Evolutionary conservation across 1,284 basidiomycete species (phyloP).

Genomic region (Volvariella volvacea): DNA sequence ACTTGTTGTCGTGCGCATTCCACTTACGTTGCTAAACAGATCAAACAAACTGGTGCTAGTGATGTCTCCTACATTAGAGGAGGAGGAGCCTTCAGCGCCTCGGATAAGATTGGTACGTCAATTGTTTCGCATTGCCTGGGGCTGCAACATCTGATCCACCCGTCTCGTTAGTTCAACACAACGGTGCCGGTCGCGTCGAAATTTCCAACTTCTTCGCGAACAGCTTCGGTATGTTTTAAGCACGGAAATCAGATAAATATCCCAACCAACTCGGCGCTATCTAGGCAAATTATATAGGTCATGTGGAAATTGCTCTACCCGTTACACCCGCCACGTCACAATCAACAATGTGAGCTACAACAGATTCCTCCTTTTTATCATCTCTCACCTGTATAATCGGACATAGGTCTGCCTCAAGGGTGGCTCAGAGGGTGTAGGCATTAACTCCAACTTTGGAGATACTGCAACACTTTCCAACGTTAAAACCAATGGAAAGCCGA

Average conservation of each 20-base stretch:
- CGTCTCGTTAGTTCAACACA: constrained; percentile 17
- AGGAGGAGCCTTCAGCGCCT: constrained; percentile 18
- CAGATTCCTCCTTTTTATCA: not conserved
- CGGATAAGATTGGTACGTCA: constrained; percentile 18
- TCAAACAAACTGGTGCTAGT: constrained; percentile 20
- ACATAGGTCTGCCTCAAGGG: constrained; percentile 15
- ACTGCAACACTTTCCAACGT: constrained; percentile 17
- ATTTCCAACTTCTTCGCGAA: constrained; percentile 20
- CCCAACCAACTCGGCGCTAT: not conserved
- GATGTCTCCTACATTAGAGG: constrained; percentile 20
- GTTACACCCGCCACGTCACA: constrained; percentile 16
- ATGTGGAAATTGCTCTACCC: constrained; percentile 18
- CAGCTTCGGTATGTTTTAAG: constrained; percentile 13
- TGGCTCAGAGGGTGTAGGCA: constrained; percentile 18
- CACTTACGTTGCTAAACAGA: constrained; percentile 5
- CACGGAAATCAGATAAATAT: not conserved
- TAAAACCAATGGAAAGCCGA: constrained; percentile 19
- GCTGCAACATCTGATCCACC: not conserved
- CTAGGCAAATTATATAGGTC: constrained; percentile 20
- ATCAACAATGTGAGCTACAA: constrained; percentile 18
- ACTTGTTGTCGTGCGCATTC: not conserved
- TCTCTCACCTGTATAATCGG: not conserved
- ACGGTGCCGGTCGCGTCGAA: constrained; percentile 16
- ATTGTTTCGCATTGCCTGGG: not conserved
- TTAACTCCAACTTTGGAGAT: constrained; percentile 21